phyloP scores from a whole-genome alignment of 1,284 basidiomycete species.

The Amylostereum chailletii region DNA sequence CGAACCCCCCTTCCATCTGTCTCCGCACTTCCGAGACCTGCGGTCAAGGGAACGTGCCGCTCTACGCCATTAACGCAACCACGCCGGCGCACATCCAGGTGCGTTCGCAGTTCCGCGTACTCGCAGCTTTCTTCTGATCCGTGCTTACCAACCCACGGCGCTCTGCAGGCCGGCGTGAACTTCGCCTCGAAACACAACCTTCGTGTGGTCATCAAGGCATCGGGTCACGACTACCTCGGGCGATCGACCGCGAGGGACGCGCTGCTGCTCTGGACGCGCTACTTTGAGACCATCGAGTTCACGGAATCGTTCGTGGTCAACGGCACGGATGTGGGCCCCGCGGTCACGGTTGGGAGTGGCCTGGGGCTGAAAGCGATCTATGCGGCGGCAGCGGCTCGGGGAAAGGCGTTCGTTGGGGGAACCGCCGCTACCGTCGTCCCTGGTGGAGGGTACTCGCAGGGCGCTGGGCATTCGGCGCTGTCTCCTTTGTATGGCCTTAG shows the following conservation, averaged over 20 bases:
- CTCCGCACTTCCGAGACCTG: constrained; percentile 13
- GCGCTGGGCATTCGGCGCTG: constrained; percentile 22
- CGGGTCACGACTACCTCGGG: constrained; percentile 24
- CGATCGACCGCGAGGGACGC: constrained; percentile 23
- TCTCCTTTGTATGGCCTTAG: constrained; percentile 20
- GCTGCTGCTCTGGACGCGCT: constrained; percentile 20
- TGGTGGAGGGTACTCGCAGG: constrained; percentile 24
- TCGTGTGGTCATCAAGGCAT: constrained; percentile 21
- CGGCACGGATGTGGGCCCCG: constrained; percentile 14
- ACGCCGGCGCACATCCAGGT: constrained; percentile 15
- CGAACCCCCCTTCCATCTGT: constrained; percentile 13
- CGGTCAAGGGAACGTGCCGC: constrained; percentile 14
- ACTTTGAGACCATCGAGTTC: constrained; percentile 15
- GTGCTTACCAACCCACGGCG: not conserved
- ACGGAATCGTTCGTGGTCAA: constrained; percentile 16
- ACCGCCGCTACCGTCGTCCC: constrained; percentile 20
- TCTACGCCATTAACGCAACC: constrained; percentile 17
- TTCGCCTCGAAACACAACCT: constrained; percentile 16
- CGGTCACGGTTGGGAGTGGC: constrained; percentile 23
- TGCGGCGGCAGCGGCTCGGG: constrained; percentile 12
- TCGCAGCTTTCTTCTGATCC: not conserved
- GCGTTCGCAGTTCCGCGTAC: constrained; percentile 3
- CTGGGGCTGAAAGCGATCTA: constrained; percentile 18
- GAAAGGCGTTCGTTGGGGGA: constrained; percentile 21
- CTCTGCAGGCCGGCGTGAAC: constrained; percentile 16